These are phyloP conservation scores for Phytophthora foliorum DNA, from an alignment of 352 stramenopile genomes.

Conservation along the genomic window DNA sequence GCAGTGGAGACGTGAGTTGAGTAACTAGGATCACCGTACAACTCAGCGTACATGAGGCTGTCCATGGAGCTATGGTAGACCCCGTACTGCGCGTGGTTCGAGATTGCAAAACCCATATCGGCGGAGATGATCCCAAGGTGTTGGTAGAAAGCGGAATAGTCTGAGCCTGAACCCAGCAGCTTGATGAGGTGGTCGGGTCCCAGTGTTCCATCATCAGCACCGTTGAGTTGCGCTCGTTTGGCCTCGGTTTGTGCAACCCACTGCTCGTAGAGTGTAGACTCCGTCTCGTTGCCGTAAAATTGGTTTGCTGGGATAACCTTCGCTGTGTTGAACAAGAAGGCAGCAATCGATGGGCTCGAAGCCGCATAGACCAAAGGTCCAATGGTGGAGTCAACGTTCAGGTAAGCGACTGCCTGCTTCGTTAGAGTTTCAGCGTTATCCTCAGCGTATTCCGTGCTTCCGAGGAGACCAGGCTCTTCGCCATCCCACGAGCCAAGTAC, in stretches of 20 bases:
- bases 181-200: slow-evolving; percentile 51
- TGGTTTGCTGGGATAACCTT: slow-evolving; percentile 62
- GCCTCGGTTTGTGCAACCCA: slow-evolving; percentile 15
- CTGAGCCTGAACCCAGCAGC: slow-evolving; percentile 62
- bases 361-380: slow-evolving; percentile 61
- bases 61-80: slow-evolving; percentile 89
- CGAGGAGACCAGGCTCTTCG: neutral
- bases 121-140: slow-evolving; percentile 81
- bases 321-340: slow-evolving; percentile 63
- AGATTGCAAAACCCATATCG: slow-evolving; percentile 31
- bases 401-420: slow-evolving; percentile 76
- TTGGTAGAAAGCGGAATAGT: slow-evolving; percentile 85
- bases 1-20: slow-evolving; percentile 52
- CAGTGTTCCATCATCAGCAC: slow-evolving; percentile 21
- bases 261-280: slow-evolving; percentile 46
- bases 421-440: slow-evolving; percentile 59
- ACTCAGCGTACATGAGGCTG: slow-evolving; percentile 71
- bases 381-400: slow-evolving; percentile 88
- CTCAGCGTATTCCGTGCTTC: slow-evolving; percentile 72
- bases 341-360: slow-evolving; percentile 70
- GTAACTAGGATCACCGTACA: slow-evolving; percentile 59
- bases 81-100: slow-evolving; percentile 47
- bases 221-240: slow-evolving; percentile 13
- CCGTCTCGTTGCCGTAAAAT: slow-evolving; percentile 47
- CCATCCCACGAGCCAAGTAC: slow-evolving; percentile 11